Evolutionary conservation across 805 yeast species (phyloP).

Genomic region (Torulaspora franciscae): DNA sequence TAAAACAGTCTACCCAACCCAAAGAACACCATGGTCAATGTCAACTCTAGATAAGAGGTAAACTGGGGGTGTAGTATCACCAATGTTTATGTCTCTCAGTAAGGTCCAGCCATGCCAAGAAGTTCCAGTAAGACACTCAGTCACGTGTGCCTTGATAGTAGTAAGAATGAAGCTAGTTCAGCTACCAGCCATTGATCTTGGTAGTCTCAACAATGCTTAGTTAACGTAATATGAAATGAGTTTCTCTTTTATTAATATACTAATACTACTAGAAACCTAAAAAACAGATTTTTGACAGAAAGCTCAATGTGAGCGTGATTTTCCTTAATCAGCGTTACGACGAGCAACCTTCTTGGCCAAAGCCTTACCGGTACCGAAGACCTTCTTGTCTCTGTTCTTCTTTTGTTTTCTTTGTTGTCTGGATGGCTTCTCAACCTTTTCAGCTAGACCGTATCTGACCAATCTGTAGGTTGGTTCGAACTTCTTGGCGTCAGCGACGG

Average conservation of each 20-base stretch:
- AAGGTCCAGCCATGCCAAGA: background rate
- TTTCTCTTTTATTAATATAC: slow-evolving; percentile 18
- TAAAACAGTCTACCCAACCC: slow-evolving; percentile 58
- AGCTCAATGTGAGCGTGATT: slow-evolving; percentile 6
- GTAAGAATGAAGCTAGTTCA: background rate
- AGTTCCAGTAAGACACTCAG: background rate
- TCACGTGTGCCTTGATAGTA: background rate
- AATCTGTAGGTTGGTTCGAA: slow-evolving; percentile 99
- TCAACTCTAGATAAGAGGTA: background rate
- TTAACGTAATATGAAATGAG: slow-evolving; percentile 13
- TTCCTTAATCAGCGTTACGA: slow-evolving; percentile 74
- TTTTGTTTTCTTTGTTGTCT: slow-evolving; percentile 99
- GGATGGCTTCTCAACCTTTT: slow-evolving; percentile 93
- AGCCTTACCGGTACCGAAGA: slow-evolving; percentile 96
- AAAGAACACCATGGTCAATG: slow-evolving; percentile 39
- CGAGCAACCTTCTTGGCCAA: slow-evolving; percentile 88
- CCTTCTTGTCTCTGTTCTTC: slow-evolving; percentile 99
- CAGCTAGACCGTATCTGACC: slow-evolving; percentile 97
- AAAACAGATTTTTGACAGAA: slow-evolving; percentile 15
- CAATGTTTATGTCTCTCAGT: background rate
- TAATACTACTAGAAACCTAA: slow-evolving; percentile 19
- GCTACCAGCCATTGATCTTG: background rate
- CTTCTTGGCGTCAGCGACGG: slow-evolving; percentile 94
- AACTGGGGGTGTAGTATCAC: background rate
- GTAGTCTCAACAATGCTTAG: background rate